Conservation (phyloP, 2,329 filamentous ascomycete species). For the Colletotrichum camelliae region DNA sequence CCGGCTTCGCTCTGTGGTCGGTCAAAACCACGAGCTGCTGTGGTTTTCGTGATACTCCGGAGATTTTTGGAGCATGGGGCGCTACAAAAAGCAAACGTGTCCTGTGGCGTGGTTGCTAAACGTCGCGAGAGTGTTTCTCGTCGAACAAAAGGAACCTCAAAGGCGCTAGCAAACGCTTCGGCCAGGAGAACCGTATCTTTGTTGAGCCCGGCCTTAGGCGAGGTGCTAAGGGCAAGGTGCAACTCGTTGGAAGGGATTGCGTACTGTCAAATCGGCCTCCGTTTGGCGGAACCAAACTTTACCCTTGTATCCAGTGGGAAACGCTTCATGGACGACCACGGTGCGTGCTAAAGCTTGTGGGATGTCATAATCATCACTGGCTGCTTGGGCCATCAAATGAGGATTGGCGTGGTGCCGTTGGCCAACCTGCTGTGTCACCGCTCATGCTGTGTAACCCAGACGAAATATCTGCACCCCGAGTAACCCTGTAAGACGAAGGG, state of each 20-base stretch:
- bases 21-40: background rate
- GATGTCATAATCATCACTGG: background rate
- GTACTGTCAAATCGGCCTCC: background rate
- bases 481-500: background rate
- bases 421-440: background rate
- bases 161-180: background rate
- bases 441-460: constrained; percentile 3
- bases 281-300: constrained; percentile 2
- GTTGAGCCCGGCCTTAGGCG: background rate
- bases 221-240: background rate
- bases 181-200: background rate
- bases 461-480: background rate
- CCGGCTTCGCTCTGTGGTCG: background rate
- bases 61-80: background rate
- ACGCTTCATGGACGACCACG: background rate
- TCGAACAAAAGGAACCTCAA: background rate
- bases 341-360: constrained; percentile 2
- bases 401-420: background rate
- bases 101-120: background rate
- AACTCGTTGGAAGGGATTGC: background rate
- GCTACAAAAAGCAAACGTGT: background rate
- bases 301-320: background rate
- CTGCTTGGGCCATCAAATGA: background rate
- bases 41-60: constrained; percentile 1
- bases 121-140: background rate